Base-by-base conservation (phyloP, 441 rosid species). In the Populus trichocarpa region DNA sequence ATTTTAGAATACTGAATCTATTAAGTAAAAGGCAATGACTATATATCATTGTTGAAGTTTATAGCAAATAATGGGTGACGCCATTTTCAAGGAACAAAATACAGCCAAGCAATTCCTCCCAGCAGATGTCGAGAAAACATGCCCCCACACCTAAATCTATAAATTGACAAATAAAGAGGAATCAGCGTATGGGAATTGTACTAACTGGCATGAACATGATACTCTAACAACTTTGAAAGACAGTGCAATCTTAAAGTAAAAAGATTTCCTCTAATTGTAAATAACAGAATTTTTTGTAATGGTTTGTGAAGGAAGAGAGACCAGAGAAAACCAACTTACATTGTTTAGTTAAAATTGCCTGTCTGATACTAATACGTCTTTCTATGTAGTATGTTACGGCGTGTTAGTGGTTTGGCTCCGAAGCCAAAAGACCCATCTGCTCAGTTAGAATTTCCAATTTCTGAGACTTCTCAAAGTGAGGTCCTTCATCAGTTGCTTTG, bases 391-490 rank as follows among this genome's bases (percentile, higher is more conserved):
- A 32, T 11, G 22, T 26, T 10, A 36, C 23, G 36, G 50, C 32
- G 20, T 35, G 50, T 63, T 70, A 63, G 59, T 53, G 65, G 69
- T 67, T 75, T 20, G 76, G 77, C 70, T 84, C 82, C 30, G 97
- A 86, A 77, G 87, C 88, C 80, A 88, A 83, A 38, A 75, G 81
- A 65, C 75, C 86, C 89, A 91, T 84, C 79, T 88, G 81, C 85
- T 92, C 78, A 0, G 91, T 91, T 9, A 88, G 81, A 75, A 87
- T 85, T 72, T 89, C 90, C 83, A 89, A 75, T 79, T 83, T 84
- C 73, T 79, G 78, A 67, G 86, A 80, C 18, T 83, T 82, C 80
- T 86, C 91, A 9, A 74, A 79, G 78, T 74, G 77, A 67, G 77
- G 69, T 28, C 70, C 84, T 50, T 87, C 75, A 78, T 75, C 77